A percentile compares a stretch with the other conserved stretches of the same genome.
Conservation (phyloP, 192 early-diverging fungal species). For the Diversispora eburnea region DNA sequence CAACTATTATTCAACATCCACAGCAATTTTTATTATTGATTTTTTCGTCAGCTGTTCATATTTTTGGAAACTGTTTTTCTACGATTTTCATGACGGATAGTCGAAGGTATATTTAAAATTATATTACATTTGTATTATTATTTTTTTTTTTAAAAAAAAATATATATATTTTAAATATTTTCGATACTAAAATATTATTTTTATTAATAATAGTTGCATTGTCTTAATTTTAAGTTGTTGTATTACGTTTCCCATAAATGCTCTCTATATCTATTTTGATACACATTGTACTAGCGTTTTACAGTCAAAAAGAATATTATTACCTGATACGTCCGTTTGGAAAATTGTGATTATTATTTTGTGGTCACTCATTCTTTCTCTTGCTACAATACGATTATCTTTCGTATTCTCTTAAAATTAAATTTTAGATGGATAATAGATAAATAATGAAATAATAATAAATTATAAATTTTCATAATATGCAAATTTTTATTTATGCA, state of each 20-base stretch:
- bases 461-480: too few relatives aligned
- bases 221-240: slow-evolving; percentile 33
- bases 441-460: too few relatives aligned
- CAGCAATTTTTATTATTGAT: slow-evolving; percentile 17
- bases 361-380: not conserved
- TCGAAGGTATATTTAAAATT: slow-evolving; percentile 17
- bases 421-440: too few relatives aligned
- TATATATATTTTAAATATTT: not conserved
- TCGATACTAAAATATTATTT: not conserved
- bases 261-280: slow-evolving; percentile 24
- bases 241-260: slow-evolving; percentile 27
- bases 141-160: not conserved
- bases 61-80: slow-evolving; percentile 24
- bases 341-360: slow-evolving; percentile 1
- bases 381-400: not conserved
- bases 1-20: slow-evolving; percentile 11
- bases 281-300: slow-evolving; percentile 19
- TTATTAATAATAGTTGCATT: slow-evolving; percentile 21
- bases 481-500: too few relatives aligned
- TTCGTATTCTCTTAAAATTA: not conserved
- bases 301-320: slow-evolving; percentile 14
- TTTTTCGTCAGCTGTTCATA: slow-evolving; percentile 28
- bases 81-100: slow-evolving; percentile 12
- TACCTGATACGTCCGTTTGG: not conserved
- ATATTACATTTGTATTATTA: not conserved